Evolutionary conservation across 805 yeast genomes (phyloP).

Genomic region (Cyberlindnera petersonii): DNA sequence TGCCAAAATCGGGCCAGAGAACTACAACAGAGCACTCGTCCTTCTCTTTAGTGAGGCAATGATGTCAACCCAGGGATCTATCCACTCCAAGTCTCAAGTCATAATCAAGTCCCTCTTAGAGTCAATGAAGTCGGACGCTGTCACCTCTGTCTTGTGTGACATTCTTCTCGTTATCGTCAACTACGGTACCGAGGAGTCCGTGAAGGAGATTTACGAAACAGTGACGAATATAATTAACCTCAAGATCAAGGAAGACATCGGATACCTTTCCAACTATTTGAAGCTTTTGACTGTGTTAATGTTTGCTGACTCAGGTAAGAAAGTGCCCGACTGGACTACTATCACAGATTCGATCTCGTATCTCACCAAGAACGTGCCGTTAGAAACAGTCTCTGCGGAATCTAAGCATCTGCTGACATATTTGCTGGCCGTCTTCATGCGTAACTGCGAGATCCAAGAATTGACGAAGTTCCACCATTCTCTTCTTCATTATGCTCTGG

Average conservation of each 20-base stretch:
- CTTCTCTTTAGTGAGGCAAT: slow-evolving; percentile 69
- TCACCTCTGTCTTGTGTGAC: slow-evolving; percentile 51
- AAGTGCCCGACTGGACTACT: slow-evolving; percentile 49
- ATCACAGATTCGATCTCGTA: slow-evolving; percentile 24
- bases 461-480: slow-evolving; percentile 45
- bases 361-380: slow-evolving; percentile 5
- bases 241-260: slow-evolving; percentile 15
- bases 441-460: slow-evolving; percentile 49
- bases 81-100: slow-evolving; percentile 66
- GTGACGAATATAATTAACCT: slow-evolving; percentile 25
- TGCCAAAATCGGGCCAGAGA: slow-evolving; percentile 35
- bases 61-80: slow-evolving; percentile 61
- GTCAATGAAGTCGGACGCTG: slow-evolving; percentile 21
- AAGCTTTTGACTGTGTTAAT: slow-evolving; percentile 44
- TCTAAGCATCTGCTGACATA: slow-evolving; percentile 34
- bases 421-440: slow-evolving; percentile 45
- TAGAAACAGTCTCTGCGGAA: slow-evolving; percentile 1
- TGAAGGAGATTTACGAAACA: slow-evolving; percentile 40
- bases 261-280: slow-evolving; percentile 15
- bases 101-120: slow-evolving; percentile 46
- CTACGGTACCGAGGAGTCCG: slow-evolving; percentile 49
- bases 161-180: slow-evolving; percentile 48
- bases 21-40: slow-evolving; percentile 54
- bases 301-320: slow-evolving; percentile 70
- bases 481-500: slow-evolving; percentile 38